Base-by-base conservation (phyloP, 2,329 filamentous ascomycete genomes). In the Tolypocladium nubicola region DNA sequence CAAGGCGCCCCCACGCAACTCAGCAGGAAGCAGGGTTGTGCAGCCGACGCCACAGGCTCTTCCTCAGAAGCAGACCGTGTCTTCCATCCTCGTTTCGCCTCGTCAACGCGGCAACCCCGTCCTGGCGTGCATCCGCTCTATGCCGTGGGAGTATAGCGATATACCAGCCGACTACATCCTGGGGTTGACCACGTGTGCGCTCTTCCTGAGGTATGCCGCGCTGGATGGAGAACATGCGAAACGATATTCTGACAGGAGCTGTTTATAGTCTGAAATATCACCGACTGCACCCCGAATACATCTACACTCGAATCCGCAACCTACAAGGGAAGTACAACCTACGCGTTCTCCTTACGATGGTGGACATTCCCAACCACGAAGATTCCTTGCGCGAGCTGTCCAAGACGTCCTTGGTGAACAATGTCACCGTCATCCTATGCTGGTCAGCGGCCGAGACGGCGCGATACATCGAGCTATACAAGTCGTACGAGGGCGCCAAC, bases 141-240 rank as follows among this genome's bases (percentile, higher is more conserved):
- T 95, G 58, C 83, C 91, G 0, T 99, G 94, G 94, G 94, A 99
- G 73, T 97, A 96, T 72, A 92, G 90, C 60, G 93, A 97, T 67
- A 96, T 96, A n/a, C 87, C 88, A 1, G 90, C 93, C 38, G 94
- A 99, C 74, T 99, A 95, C 70, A 87, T 93, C 10, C 78, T 97
- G 30, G 93, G 94, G 0, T 70, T 82, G 47, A 96, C 91, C 0
- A 96, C 92, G 8, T 96, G 93, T 67, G 92, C 90, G 0, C 79
- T 99, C 6, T 99, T 97, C 69, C 77, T 99, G 47, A 95, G 77
- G 77, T 77, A 53, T 47, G 63, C 8, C 3, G 6, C 7, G 7
- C 4, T 16, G 7, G 19, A 33, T 16, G 11, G 23, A 33, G 14
- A 4, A 2, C 26, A 21, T 7, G 39, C 7, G 10, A 33, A n/a